Percentiles rank a stretch among this genome's conserved stretches.
phyloP scores from a whole-genome alignment of 495 filamentous ascomycete species.

The Penicillium bialowiezense region DNA sequence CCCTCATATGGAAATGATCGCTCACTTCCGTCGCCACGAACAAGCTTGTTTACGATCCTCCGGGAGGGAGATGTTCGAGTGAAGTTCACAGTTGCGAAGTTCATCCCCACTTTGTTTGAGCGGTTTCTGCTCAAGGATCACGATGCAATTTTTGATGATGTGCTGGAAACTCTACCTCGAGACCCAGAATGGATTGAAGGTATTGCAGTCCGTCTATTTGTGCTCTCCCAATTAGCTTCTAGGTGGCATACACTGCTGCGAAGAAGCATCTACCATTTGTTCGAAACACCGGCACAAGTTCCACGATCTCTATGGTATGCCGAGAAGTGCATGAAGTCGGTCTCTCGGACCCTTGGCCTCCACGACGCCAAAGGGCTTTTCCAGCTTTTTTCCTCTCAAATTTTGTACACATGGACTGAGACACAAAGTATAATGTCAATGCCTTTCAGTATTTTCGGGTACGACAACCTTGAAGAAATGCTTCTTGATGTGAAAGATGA shows the following conservation, averaged over 20 bases:
- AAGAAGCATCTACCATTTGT: constrained; percentile 85
- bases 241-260: constrained; percentile 78
- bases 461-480: constrained; percentile 64
- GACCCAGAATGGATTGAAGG: constrained; percentile 73
- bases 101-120: constrained; percentile 73
- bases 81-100: constrained; percentile 68
- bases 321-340: constrained; percentile 59
- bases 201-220: constrained; percentile 77
- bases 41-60: constrained; percentile 71
- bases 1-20: constrained; percentile 57
- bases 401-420: constrained; percentile 91
- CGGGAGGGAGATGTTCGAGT: constrained; percentile 64
- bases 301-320: constrained; percentile 64
- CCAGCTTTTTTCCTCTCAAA: constrained; percentile 82
- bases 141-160: constrained; percentile 75
- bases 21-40: constrained; percentile 64
- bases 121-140: constrained; percentile 74
- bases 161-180: constrained; percentile 68
- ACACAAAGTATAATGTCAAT: constrained; percentile 60
- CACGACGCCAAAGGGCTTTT: constrained; percentile 67
- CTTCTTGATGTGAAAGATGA: constrained; percentile 75
- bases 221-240: constrained; percentile 71
- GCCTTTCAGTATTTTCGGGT: constrained; percentile 81
- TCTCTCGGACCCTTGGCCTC: constrained; percentile 64
- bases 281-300: constrained; percentile 77